Evolutionary conservation across 208 protist species (phyloP).

Genomic region (Balamuthia mandrillaris): DNA sequence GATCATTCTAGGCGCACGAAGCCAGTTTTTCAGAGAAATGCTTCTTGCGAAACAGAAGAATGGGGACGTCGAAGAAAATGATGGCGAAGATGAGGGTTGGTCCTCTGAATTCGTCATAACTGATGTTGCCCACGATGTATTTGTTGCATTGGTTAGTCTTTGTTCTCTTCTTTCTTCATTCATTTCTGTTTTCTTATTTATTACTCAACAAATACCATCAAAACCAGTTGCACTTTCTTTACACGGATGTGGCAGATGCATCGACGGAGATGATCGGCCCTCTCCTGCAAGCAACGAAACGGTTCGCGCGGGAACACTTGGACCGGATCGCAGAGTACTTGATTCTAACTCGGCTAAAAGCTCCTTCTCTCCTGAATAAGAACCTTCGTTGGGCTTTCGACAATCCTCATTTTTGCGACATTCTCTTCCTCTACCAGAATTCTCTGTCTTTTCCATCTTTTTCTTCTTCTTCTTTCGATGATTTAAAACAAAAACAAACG

Average conservation of each 20-base stretch:
- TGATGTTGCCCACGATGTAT: background rate
- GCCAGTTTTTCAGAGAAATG: background rate
- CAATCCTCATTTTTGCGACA: slow-evolving; percentile 6
- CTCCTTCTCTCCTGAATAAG: slow-evolving; percentile 22
- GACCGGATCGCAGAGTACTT: slow-evolving; percentile 30
- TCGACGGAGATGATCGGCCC: slow-evolving; percentile 29
- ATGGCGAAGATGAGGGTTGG: background rate
- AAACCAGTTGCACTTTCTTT: slow-evolving; percentile 14
- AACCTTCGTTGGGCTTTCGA: slow-evolving; percentile 34
- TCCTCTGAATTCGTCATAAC: background rate
- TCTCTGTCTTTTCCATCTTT: no score
- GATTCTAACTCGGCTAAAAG: slow-evolving; percentile 29
- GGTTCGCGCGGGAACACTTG: background rate
- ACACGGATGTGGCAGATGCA: slow-evolving; percentile 30
- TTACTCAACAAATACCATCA: background rate
- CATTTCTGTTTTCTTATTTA: background rate
- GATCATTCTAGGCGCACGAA: background rate
- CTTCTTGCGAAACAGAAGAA: background rate
- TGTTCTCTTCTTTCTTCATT: background rate
- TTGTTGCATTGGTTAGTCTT: background rate
- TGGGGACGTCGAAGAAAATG: background rate
- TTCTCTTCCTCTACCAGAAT: no score
- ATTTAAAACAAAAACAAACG: no score
- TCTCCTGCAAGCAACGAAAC: background rate
- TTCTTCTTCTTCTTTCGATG: no score